Conservation (phyloP, 805 yeast genomes). For the Barnettozyma botsteinii region DNA sequence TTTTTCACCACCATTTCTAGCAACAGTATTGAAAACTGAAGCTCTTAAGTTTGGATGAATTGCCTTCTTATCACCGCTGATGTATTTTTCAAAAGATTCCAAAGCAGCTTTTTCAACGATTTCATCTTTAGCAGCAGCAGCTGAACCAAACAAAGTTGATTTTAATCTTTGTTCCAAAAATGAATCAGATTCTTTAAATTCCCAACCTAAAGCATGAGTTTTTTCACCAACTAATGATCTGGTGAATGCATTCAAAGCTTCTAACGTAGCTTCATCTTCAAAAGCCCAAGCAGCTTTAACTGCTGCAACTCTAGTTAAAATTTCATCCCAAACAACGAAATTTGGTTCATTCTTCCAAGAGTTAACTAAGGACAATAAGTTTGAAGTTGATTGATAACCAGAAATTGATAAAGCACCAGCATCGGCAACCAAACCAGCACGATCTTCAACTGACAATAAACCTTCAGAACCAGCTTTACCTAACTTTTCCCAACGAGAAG, state of each 20-base stretch:
- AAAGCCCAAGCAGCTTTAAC: slow-evolving; percentile 51
- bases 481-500: slow-evolving; percentile 63
- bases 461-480: slow-evolving; percentile 54
- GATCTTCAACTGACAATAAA: slow-evolving; percentile 64
- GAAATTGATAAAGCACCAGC: slow-evolving; percentile 66
- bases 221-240: slow-evolving; percentile 51
- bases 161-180: slow-evolving; percentile 63
- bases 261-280: slow-evolving; percentile 41
- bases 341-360: slow-evolving; percentile 55
- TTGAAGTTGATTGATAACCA: slow-evolving; percentile 60
- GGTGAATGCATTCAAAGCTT: slow-evolving; percentile 46
- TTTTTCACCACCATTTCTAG: slow-evolving; percentile 53
- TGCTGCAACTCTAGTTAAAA: slow-evolving; percentile 41
- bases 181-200: slow-evolving; percentile 48
- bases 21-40: slow-evolving; percentile 59
- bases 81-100: slow-evolving; percentile 46
- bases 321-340: slow-evolving; percentile 65
- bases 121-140: slow-evolving; percentile 47
- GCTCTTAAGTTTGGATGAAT: slow-evolving; percentile 71
- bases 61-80: slow-evolving; percentile 59
- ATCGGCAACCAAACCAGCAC: slow-evolving; percentile 78
- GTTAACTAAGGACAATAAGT: slow-evolving; percentile 52
- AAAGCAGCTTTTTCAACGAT: slow-evolving; percentile 41
- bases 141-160: slow-evolving; percentile 54
- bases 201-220: slow-evolving; percentile 58